Conservation (phyloP, 1,284 basidiomycete genomes). For the Singerocomus inundabilis region DNA sequence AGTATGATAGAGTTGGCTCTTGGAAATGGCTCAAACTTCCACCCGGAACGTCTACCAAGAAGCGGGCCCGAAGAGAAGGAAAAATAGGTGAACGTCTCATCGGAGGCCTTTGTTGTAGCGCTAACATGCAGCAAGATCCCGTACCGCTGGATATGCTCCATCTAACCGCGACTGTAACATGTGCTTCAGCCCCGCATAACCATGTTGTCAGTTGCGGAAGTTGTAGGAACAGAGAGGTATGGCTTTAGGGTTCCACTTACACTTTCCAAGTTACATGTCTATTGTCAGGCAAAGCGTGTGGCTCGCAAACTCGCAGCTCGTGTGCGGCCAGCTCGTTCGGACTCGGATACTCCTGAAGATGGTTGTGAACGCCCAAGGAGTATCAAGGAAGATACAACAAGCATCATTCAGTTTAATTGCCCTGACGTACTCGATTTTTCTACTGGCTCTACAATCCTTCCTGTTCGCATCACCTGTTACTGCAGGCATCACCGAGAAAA, state of each 20-base stretch:
- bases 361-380: constrained; percentile 40
- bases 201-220: constrained; percentile 80
- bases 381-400: constrained; percentile 71
- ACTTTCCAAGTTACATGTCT: constrained; percentile 8
- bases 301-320: constrained; percentile 83
- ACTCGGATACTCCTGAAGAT: constrained; percentile 68
- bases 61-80: constrained; percentile 80
- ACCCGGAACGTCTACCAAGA: constrained; percentile 78
- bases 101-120: constrained; percentile 10
- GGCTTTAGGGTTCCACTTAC: constrained; percentile 21
- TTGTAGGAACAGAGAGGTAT: constrained; percentile 81
- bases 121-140: constrained; percentile 53
- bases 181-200: constrained; percentile 75
- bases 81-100: constrained; percentile 60
- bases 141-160: constrained; percentile 68
- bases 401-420: constrained; percentile 96
- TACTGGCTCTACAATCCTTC: constrained; percentile 84
- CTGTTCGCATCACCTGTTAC: constrained; percentile 97
- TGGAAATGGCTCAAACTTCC: constrained; percentile 85
- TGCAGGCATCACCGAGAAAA: constrained; percentile 99
- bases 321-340: constrained; percentile 72
- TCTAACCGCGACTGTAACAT: constrained; percentile 66
- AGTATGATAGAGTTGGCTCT: constrained; percentile 73
- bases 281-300: constrained; percentile 70
- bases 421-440: constrained; percentile 89